Evolutionary conservation across 176 grass and related monocot genomes (phyloP).

Genomic region (Saccharum spontaneum): DNA sequence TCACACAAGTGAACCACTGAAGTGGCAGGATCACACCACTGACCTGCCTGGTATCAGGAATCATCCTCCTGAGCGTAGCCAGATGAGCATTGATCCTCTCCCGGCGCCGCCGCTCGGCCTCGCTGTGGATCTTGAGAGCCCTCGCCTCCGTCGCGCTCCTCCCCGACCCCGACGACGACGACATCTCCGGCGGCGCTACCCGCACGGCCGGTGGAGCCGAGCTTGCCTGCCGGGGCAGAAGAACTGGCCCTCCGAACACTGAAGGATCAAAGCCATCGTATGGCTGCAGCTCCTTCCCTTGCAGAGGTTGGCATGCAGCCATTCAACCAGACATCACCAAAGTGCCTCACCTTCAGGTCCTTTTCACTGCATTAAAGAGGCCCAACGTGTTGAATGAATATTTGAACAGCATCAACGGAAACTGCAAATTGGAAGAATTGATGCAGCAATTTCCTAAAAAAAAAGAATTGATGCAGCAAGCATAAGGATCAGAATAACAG

Average conservation of each 20-base stretch:
- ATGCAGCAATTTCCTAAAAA: background rate
- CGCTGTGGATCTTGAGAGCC: slow-evolving; percentile 74
- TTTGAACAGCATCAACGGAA: background rate
- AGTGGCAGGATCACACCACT: background rate
- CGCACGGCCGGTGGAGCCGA: background rate
- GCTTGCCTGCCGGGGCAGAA: slow-evolving; percentile 33
- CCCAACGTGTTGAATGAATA: background rate
- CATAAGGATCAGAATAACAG: slow-evolving; percentile 2
- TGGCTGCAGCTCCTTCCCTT: slow-evolving; percentile 22
- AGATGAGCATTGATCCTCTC: slow-evolving; percentile 92
- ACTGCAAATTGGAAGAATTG: slow-evolving; percentile 13
- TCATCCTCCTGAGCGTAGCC: slow-evolving; percentile 62
- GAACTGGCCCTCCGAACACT: background rate
- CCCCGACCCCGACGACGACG: slow-evolving; percentile 38
- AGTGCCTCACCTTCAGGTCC: background rate
- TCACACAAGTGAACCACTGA: background rate
- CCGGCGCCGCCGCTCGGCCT: slow-evolving; percentile 82
- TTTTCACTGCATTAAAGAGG: slow-evolving; percentile 6
- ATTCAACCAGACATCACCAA: slow-evolving; percentile 23
- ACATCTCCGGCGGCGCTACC: slow-evolving; percentile 20
- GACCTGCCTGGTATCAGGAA: slow-evolving; percentile 81
- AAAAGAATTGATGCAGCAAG: background rate
- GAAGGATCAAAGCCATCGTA: slow-evolving; percentile 9
- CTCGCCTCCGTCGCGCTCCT: slow-evolving; percentile 42
- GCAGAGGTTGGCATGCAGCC: slow-evolving; percentile 27